Conservation (phyloP, 495 filamentous ascomycete species). For the Talaromyces ruber region DNA sequence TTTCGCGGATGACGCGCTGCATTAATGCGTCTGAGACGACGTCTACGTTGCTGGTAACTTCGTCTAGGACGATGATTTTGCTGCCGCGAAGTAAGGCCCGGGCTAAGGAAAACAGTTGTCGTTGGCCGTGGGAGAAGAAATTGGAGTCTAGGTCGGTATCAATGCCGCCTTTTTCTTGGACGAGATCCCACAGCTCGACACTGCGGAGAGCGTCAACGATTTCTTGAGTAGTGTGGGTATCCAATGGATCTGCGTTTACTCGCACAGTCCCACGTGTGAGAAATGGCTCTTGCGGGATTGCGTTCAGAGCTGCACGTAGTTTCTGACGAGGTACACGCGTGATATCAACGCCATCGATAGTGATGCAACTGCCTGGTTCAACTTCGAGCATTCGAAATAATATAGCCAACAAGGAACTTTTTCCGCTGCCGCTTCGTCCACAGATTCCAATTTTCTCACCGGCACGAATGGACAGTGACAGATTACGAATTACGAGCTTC, state of each 20-base stretch:
- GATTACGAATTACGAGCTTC: conserved; percentile 36
- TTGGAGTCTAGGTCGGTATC: conserved; percentile 27
- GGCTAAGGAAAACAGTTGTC: conserved; percentile 50
- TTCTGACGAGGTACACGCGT: conserved; percentile 35
- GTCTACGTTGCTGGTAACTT: conserved; percentile 54
- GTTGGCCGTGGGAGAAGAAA: conserved; percentile 47
- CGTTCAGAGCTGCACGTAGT: conserved; percentile 39
- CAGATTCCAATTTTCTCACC: conserved; percentile 53
- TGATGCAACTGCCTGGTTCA: conserved; percentile 26
- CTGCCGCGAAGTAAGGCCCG: conserved; percentile 41
- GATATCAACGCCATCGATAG: conserved; percentile 42
- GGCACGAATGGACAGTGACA: conserved; percentile 39
- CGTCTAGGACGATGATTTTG: conserved; percentile 35
- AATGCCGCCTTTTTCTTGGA: conserved; percentile 32
- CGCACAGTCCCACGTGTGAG: conserved; percentile 35
- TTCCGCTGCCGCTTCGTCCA: conserved; percentile 35
- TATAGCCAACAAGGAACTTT: conserved; percentile 39
- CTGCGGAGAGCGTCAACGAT: conserved; percentile 31
- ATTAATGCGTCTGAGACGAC: conserved; percentile 79
- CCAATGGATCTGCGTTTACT: conserved; percentile 33
- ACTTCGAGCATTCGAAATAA: conserved; percentile 47
- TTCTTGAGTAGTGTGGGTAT: conserved; percentile 15
- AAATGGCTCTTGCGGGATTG: conserved; percentile 52
- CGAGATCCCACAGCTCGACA: conserved; percentile 31
- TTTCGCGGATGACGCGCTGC: conserved; percentile 71